Evolutionary conservation across 2,329 filamentous ascomycete genomes (phyloP), one percentile per base, ranked within the genome.

Genomic region (Calonectria multiphialidica): DNA sequence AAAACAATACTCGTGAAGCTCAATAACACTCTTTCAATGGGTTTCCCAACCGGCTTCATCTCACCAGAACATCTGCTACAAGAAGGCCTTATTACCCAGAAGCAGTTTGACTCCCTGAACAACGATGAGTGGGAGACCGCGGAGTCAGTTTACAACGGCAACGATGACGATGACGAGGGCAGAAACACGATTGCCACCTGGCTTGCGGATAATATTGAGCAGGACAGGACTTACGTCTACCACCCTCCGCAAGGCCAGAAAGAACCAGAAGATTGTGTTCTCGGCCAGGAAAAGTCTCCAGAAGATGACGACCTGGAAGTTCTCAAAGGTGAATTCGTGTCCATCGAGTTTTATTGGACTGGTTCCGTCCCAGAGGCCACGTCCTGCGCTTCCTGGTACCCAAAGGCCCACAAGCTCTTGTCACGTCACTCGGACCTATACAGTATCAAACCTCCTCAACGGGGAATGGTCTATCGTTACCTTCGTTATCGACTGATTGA

Each of bases 381-480:
- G 59, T 67, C 66, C 8, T 50, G 63, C 6, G 45, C 64, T 40
- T 37, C 59, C 5, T 76, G 79, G 75, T 37, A 16, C 7, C 42
- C 69, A n/a, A 70, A 68, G 42, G 79, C 76, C 12, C 47, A 50
- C 15, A 72, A 67, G 3, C 25, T 73, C 2, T 57, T 82, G 15
- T 18, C 18, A 0, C 63, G 28, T 2, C 33, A 76, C 25, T 62
- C 85, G 0, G 88, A 96, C 75, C 81, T 96, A 18, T 94, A 90
- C 83, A 85, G 88, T 0, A 89, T 96, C 13, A 86, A 88, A 0
- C 76, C 82, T 0, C 81, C 83, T 3, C 81, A 88, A 21, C 90
- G 95, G 7, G 92, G 92, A 0, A 85, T 87, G 0, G 85, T 96
- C 0, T 97, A 96, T 81, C 88, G 90, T 50, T 85, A 90, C 68